Conservation (phyloP, 352 stramenopile species). For the Phytophthora aleatoria region DNA sequence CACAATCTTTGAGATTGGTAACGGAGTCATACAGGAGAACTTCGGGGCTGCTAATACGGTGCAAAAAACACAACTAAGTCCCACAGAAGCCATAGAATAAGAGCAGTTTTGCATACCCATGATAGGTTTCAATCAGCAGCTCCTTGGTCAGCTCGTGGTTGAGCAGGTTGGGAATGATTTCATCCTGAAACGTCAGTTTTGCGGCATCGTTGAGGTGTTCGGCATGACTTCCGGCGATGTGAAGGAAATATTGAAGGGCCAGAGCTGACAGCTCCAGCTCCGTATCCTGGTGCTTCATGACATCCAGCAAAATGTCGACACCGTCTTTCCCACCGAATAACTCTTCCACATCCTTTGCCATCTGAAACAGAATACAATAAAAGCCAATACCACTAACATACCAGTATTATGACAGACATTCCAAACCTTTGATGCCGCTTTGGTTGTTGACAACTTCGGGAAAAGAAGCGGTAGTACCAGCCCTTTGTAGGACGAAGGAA, state of each 20-base stretch:
- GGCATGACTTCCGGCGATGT: constrained; percentile 67
- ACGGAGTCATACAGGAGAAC: constrained; percentile 65
- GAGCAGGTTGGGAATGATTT: constrained; percentile 66
- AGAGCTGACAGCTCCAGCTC: constrained; percentile 74
- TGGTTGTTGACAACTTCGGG: constrained; percentile 53
- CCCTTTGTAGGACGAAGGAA: constrained; percentile 74
- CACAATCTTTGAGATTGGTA: constrained; percentile 36
- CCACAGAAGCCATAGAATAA: background rate
- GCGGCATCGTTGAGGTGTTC: constrained; percentile 41
- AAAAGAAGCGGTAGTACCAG: constrained; percentile 80
- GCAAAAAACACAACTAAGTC: constrained; percentile 14
- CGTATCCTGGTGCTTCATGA: constrained; percentile 67
- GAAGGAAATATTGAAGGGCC: constrained; percentile 83
- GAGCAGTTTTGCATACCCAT: constrained; percentile 38
- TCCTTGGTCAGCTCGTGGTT: constrained; percentile 70
- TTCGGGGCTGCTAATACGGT: constrained; percentile 41
- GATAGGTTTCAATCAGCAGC: constrained; percentile 73
- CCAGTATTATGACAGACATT: background rate
- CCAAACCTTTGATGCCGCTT: constrained; percentile 58
- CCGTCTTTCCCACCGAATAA: constrained; percentile 55
- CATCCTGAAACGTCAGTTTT: constrained; percentile 50
- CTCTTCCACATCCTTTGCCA: constrained; percentile 56
- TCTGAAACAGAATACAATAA: constrained; percentile 39
- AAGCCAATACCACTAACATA: constrained; percentile 9
- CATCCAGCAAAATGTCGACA: constrained; percentile 70